Percentiles rank a stretch among this genome's conserved stretches.
phyloP scores from a whole-genome alignment of 116 monocot species.

The Phalaenopsis hybrid region DNA sequence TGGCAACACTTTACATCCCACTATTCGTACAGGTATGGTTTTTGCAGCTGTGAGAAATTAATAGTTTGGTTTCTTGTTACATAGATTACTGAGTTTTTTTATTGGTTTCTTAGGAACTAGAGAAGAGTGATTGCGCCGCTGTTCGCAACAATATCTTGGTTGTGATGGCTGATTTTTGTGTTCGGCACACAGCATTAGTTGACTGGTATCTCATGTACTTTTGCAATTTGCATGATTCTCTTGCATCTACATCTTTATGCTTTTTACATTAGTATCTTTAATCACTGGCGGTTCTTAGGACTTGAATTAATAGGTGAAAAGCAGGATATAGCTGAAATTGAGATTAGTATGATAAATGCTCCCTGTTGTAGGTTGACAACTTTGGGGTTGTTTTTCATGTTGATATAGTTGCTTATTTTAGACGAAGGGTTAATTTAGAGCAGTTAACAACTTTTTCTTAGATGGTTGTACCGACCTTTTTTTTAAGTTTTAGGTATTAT shows the following conservation, averaged over 20 bases:
- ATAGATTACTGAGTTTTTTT: conserved; percentile 9
- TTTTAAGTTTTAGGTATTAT: too few species aligned
- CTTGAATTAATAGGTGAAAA: neutral
- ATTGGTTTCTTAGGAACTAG: conserved; percentile 61
- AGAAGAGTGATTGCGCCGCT: conserved; percentile 75
- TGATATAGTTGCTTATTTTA: neutral
- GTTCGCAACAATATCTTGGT: conserved; percentile 91
- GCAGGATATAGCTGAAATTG: neutral
- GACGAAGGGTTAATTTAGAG: neutral
- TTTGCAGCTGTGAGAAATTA: neutral
- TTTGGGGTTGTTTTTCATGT: neutral
- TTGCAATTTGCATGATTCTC: neutral
- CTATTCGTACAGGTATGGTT: conserved; percentile 78
- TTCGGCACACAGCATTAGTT: conserved; percentile 88
- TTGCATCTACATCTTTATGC: neutral
- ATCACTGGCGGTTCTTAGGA: neutral
- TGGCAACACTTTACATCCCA: conserved; percentile 86
- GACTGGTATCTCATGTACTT: conserved; percentile 60
- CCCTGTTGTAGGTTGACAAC: neutral
- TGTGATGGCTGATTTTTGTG: conserved; percentile 86
- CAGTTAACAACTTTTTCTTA: too few species aligned
- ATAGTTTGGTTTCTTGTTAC: neutral
- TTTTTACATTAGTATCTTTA: neutral
- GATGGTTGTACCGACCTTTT: too few species aligned
- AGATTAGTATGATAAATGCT: neutral